These are phyloP conservation scores for Orobanche coerulescens DNA, from an alignment of 257 asterid species.

Conservation along the genomic window DNA sequence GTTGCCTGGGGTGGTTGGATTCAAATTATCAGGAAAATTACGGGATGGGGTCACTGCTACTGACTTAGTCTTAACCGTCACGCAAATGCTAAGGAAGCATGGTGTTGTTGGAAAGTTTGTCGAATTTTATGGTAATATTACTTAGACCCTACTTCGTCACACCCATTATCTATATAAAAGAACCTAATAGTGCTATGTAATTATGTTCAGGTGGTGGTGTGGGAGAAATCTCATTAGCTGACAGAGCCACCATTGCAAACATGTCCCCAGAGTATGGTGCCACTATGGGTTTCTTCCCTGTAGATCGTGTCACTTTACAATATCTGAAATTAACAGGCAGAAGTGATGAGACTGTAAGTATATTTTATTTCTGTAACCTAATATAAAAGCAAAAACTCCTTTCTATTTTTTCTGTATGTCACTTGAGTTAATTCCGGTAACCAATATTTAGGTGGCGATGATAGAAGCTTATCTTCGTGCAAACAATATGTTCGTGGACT, in stretches of 20 bases:
- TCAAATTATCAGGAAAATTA: slow-evolving; percentile 77
- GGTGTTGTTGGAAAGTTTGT: slow-evolving; percentile 92
- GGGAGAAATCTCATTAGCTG: slow-evolving; percentile 84
- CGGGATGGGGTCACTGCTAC: slow-evolving; percentile 84
- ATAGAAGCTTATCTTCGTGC: slow-evolving; percentile 95
- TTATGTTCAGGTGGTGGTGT: slow-evolving; percentile 63
- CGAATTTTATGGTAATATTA: slow-evolving; percentile 56
- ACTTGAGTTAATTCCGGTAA: slow-evolving; percentile 2
- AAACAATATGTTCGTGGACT: slow-evolving; percentile 86
- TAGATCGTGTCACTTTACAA: slow-evolving; percentile 79
- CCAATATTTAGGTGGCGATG: slow-evolving; percentile 62
- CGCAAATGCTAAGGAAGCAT: slow-evolving; percentile 82
- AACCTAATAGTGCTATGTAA: slow-evolving; percentile 13
- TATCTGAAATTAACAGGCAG: slow-evolving; percentile 88
- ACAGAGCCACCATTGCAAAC: slow-evolving; percentile 96
- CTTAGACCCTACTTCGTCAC: background rate
- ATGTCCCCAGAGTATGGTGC: slow-evolving; percentile 99
- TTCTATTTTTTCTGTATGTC: background rate
- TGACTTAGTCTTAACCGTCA: slow-evolving; percentile 80
- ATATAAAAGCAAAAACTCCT: background rate
- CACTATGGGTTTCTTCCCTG: slow-evolving; percentile 99
- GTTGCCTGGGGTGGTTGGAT: slow-evolving; percentile 90
- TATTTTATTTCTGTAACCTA: slow-evolving; percentile 14
- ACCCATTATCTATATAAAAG: background rate
- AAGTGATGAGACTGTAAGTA: slow-evolving; percentile 84